Conservation (phyloP, 306 rosid species). For the Alnus glutinosa region DNA sequence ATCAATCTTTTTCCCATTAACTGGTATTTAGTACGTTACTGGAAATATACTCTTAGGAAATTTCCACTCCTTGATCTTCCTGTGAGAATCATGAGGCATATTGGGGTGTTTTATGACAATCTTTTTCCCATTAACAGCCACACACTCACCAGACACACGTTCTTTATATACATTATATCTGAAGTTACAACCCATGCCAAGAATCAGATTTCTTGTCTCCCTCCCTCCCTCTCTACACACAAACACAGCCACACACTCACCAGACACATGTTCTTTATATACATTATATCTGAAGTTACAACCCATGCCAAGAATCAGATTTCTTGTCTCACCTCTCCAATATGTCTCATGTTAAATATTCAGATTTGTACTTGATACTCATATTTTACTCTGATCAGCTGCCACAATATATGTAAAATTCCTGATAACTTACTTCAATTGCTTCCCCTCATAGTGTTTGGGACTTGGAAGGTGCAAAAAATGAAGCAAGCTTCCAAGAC, state of each 20-base stretch:
- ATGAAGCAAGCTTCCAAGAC: constrained; percentile 64
- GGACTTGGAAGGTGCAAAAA: constrained; percentile 77
- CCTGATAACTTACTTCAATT: constrained; percentile 21
- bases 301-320: not conserved
- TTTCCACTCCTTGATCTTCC: not conserved
- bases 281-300: no score
- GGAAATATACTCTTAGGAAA: not conserved
- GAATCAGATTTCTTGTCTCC: not conserved
- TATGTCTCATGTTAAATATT: constrained; percentile 6
- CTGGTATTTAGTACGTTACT: not conserved
- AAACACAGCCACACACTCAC: not conserved
- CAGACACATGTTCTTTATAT: not conserved
- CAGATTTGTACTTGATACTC: constrained; percentile 23
- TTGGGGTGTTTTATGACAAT: constrained; percentile 5
- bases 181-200: not conserved
- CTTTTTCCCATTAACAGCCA: not conserved
- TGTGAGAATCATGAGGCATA: constrained; percentile 9
- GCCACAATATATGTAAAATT: constrained; percentile 13
- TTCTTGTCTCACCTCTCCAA: not conserved
- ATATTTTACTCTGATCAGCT: not conserved
- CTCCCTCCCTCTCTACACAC: no score
- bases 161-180: not conserved
- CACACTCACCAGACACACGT: not conserved
- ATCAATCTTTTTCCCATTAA: constrained; percentile 28
- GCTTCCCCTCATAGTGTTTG: constrained; percentile 52